phyloP scores from a whole-genome alignment of 2,329 filamentous ascomycete genomes.

The Gnomoniopsis smithogilvyi region DNA sequence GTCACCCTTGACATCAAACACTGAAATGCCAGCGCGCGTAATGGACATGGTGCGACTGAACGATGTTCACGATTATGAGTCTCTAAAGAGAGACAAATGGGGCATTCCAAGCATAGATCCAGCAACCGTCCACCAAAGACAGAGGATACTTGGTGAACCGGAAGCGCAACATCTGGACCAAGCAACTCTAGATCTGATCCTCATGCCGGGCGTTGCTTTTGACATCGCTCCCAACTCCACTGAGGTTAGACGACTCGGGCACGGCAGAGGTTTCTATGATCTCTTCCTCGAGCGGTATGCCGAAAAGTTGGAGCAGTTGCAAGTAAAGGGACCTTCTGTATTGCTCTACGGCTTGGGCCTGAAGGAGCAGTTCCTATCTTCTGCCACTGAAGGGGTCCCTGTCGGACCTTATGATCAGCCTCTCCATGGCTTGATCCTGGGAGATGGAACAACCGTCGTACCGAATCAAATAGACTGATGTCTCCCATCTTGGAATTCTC shows the following conservation, averaged over 20 bases:
- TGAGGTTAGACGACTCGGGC: conserved; percentile 73
- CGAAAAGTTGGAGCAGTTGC: conserved; percentile 33
- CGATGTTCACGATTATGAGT: conserved; percentile 73
- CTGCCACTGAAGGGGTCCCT: conserved; percentile 63
- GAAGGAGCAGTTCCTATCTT: conserved; percentile 74
- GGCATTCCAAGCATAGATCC: conserved; percentile 83
- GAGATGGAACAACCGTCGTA: conserved; percentile 52
- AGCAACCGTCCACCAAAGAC: conserved; percentile 61
- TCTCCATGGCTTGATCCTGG: conserved; percentile 74
- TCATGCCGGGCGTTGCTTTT: conserved; percentile 93
- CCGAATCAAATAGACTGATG: conserved; percentile 38
- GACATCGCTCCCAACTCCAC: conserved; percentile 55
- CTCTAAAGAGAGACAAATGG: conserved; percentile 77
- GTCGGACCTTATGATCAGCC: conserved; percentile 74
- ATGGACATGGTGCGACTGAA: conserved; percentile 94
- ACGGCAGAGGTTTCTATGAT: conserved; percentile 97
- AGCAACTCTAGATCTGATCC: conserved; percentile 72
- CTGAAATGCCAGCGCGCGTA: conserved; percentile 57
- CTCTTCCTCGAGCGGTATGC: conserved; percentile 78
- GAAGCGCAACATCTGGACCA: conserved; percentile 40
- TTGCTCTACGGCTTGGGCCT: conserved; percentile 75
- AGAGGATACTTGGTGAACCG: conserved; percentile 69
- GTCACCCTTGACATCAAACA: conserved; percentile 37
- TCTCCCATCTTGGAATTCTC: conserved; percentile 45
- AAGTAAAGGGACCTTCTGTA: conserved; percentile 36